Evolutionary conservation across 2,329 filamentous ascomycete species (phyloP), one percentile per base, ranked within the genome.

Genomic region (Xylaria sp.): DNA sequence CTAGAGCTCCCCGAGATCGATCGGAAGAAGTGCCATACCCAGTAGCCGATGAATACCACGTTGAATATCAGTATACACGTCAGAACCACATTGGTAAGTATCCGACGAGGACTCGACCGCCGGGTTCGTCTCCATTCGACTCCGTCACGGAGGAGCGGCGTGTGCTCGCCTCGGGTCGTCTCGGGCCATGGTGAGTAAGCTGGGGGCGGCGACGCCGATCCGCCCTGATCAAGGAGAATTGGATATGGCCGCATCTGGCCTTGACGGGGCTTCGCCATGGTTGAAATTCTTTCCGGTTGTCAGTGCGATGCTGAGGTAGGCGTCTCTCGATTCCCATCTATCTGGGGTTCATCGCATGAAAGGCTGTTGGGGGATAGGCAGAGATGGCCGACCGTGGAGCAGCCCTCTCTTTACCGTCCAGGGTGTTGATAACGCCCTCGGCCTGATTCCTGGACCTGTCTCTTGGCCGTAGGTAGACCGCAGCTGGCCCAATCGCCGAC

Each of bases 191-290:
- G 29, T 7, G 52, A 48, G 37, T 60, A 60, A 39, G 58, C 22
- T n/a, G 58, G 58, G 34, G 58, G 58, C 6, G 55, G 58, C 21
- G 58, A 58, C 6, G 55, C 55, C 21, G 58, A 58, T 22, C 44
- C 49, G 20, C 24, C 22, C 43, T 48, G 44, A 18, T 50, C 20
- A 17, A n/a, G n/a, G 42, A 11, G 18, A 20, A 13, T 24, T 6
- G 54, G 48, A 16, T 18, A 18, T 34, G 2, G 19, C 20, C 29
- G 39, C 11, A 3, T 34, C 29, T 34, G 29, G 5, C 16, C 16
- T 13, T 13, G 29, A 8, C 45, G 29, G 17, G 42, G 16, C 8
- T 13, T 46, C 20, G 41, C 45, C 58, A 60, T 60, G 44, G 20
- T 49, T 18, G 19, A 24, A 40, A n/a, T n/a, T n/a, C n/a, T n/a